These are phyloP conservation scores for Leishmania braziliensis DNA, from an alignment of 208 protist genomes.

Conservation along the genomic window DNA sequence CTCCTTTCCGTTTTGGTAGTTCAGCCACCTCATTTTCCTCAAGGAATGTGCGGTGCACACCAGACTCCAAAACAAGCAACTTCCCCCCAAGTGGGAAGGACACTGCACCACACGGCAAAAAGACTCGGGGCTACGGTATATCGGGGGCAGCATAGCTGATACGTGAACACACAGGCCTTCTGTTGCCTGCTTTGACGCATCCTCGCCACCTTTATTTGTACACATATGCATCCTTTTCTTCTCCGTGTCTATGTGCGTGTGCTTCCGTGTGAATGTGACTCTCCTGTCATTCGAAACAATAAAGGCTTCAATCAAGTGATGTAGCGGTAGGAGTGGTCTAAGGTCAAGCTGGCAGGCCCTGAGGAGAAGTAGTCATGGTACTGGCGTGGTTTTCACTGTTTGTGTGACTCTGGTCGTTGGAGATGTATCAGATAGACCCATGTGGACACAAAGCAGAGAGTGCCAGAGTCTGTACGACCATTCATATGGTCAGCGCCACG, in stretches of 20 bases:
- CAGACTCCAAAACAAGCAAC: not conserved
- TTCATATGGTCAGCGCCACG: not conserved
- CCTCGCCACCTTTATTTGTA: not conserved
- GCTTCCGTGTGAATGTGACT: not conserved
- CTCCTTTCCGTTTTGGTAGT: slow-evolving; percentile 6
- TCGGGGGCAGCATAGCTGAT: not conserved
- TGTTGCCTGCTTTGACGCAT: not conserved
- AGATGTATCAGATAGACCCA: not conserved
- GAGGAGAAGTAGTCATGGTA: not conserved
- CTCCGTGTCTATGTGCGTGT: not conserved
- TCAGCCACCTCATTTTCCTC: not conserved
- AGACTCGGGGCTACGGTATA: not conserved
- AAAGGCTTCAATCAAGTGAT: not conserved
- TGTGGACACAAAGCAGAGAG: not conserved
- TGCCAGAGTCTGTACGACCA: no score
- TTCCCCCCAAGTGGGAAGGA: not conserved
- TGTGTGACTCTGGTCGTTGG: not conserved
- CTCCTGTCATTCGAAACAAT: not conserved
- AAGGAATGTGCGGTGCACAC: not conserved
- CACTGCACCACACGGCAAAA: not conserved
- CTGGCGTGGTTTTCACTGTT: not conserved
- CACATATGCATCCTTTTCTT: slow-evolving; percentile 1
- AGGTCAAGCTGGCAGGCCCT: not conserved
- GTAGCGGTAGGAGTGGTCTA: not conserved
- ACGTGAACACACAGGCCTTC: not conserved